Evolutionary conservation across 116 monocot species (phyloP).

Genomic region (Iris pallida): DNA sequence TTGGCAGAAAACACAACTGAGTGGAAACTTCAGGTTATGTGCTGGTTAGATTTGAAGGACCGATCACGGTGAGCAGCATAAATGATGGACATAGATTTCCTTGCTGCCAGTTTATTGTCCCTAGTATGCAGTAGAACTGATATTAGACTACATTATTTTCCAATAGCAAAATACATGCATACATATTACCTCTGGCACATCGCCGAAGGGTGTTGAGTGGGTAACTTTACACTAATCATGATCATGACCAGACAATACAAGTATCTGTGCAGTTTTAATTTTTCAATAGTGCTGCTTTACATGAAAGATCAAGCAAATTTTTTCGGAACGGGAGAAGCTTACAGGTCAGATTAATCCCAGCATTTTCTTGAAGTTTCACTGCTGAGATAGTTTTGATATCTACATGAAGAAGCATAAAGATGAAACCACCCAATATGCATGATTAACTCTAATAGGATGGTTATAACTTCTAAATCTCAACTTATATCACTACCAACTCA

Average conservation of each 20-base stretch:
- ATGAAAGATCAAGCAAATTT: too few species aligned
- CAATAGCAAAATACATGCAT: not conserved
- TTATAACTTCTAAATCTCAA: too few species aligned
- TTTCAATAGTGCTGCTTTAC: not conserved
- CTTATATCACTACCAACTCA: too few species aligned
- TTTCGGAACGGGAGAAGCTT: too few species aligned
- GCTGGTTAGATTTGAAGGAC: conserved; percentile 32
- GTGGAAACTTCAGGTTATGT: too few species aligned
- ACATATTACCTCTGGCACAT: conserved; percentile 66
- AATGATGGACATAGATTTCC: conserved; percentile 94
- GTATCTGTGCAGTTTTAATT: conserved; percentile 28
- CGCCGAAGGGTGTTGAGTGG: conserved; percentile 58
- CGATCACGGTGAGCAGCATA: conserved; percentile 67
- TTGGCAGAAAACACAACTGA: too few species aligned
- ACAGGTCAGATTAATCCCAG: conserved; percentile 65
- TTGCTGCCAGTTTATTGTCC: conserved; percentile 90
- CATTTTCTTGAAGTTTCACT: conserved; percentile 64
- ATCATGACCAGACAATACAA: conserved; percentile 96
- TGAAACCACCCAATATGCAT: too few species aligned
- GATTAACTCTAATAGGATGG: too few species aligned
- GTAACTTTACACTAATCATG: conserved; percentile 90
- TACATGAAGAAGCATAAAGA: conserved; percentile 33
- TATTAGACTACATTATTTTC: conserved; percentile 19
- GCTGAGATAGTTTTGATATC: conserved; percentile 83
- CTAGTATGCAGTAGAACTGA: conserved; percentile 69